Evolutionary conservation across 805 yeast genomes (phyloP).

Genomic region (Zygotorulaspora danielsina): DNA sequence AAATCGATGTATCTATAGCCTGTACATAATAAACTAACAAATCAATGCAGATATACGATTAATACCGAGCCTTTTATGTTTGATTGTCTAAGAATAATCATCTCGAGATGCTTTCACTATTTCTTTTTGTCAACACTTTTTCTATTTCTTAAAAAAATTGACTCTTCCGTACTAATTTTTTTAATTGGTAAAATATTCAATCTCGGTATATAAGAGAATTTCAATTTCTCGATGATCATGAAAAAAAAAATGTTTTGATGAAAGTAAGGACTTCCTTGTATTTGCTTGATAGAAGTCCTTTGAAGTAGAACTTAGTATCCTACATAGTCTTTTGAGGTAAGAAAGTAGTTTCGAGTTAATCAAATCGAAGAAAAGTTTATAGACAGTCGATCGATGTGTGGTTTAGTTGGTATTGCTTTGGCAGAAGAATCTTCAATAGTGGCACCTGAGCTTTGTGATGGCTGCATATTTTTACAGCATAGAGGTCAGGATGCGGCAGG

Average conservation of each 20-base stretch:
- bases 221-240: too few species aligned
- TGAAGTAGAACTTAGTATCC: constrained; percentile 2
- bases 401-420: constrained; percentile 81
- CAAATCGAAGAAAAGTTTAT: constrained; percentile 1
- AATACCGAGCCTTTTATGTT: too few species aligned
- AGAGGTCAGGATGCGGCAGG: constrained; percentile 99
- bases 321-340: too few species aligned
- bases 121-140: too few species aligned
- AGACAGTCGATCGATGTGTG: constrained; percentile 68
- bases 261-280: constrained; percentile 3
- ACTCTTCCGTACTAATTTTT: constrained; percentile 7
- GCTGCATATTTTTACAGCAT: constrained; percentile 88
- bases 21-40: too few species aligned
- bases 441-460: constrained; percentile 89
- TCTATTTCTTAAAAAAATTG: constrained; percentile 5
- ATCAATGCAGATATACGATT: too few species aligned
- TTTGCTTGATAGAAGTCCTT: constrained; percentile 1
- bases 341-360: too few species aligned
- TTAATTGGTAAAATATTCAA: constrained; percentile 3
- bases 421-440: constrained; percentile 70
- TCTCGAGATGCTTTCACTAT: too few species aligned
- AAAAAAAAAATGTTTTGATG: too few species aligned
- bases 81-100: too few species aligned
- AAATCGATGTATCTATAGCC: too few species aligned
- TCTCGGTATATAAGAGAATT: not conserved